Percentiles rank a stretch among this genome's conserved stretches.
Evolutionary conservation across 2,329 filamentous ascomycete species (phyloP).

Genomic region (Trichophyton rubrum): DNA sequence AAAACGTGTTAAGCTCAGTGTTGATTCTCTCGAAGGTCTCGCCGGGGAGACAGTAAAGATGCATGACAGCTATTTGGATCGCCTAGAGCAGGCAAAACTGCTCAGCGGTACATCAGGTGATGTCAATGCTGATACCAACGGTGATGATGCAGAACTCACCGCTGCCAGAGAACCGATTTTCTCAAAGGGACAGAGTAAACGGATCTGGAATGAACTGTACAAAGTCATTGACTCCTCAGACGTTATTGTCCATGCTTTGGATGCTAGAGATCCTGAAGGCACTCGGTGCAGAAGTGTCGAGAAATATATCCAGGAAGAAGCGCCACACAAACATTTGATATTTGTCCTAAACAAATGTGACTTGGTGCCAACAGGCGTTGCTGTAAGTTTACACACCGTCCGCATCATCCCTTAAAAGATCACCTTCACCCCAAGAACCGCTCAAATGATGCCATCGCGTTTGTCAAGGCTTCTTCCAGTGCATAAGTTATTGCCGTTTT

Average conservation of each 20-base stretch:
- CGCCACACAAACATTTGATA: constrained; percentile 88
- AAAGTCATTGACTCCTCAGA: constrained; percentile 94
- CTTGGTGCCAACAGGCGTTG: constrained; percentile 79
- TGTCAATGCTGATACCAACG: constrained; percentile 39
- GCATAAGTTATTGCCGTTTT: constrained; percentile 7
- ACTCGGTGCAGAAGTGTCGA: constrained; percentile 83
- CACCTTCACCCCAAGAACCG: neutral
- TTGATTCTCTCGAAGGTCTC: constrained; percentile 68
- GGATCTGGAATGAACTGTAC: constrained; percentile 94
- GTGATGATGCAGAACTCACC: constrained; percentile 38
- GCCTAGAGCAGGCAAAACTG: constrained; percentile 64
- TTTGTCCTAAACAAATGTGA: constrained; percentile 89
- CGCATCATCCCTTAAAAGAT: constrained; percentile 8
- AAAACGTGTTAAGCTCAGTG: constrained; percentile 81
- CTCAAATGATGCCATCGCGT: constrained; percentile 44
- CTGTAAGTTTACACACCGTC: constrained; percentile 56
- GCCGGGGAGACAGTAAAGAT: constrained; percentile 67
- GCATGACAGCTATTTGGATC: constrained; percentile 69
- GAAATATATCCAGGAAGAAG: constrained; percentile 86
- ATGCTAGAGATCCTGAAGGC: constrained; percentile 78
- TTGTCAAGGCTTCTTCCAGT: constrained; percentile 72
- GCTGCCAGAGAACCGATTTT: constrained; percentile 77
- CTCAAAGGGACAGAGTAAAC: constrained; percentile 84
- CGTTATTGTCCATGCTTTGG: constrained; percentile 87
- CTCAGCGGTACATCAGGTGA: constrained; percentile 57